Conservation (phyloP, 2,329 filamentous ascomycete genomes). For the Scopulariopsis brevicaulis region DNA sequence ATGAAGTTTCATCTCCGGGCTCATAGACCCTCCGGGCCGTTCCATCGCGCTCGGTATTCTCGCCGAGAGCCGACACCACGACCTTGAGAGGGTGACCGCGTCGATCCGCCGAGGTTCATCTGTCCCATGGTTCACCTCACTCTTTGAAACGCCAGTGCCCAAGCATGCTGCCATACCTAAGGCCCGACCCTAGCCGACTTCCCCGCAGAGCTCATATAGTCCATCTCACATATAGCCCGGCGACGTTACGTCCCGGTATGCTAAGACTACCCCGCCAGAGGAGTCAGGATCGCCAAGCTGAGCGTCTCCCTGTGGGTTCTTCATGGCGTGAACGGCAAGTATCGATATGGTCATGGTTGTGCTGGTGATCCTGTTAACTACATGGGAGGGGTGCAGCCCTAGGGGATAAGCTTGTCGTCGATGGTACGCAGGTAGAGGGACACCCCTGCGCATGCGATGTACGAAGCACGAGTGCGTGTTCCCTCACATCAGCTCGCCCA, state of each 20-base stretch:
- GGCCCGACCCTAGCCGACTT: neutral
- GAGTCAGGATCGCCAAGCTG: no score
- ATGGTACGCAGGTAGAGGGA: no score
- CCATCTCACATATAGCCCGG: neutral
- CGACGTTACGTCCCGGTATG: slow-evolving; percentile 2
- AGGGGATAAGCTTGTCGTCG: no score
- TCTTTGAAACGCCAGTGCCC: neutral
- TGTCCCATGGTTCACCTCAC: neutral
- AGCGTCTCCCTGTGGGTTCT: no score
- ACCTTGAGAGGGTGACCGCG: neutral
- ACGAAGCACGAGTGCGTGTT: no score
- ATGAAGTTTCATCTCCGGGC: neutral
- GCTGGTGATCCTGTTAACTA: no score
- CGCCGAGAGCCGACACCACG: neutral
- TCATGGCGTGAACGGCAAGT: no score
- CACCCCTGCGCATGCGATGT: no score
- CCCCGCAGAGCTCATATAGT: neutral
- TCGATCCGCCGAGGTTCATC: neutral
- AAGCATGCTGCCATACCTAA: no score
- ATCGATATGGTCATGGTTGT: no score
- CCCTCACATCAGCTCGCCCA: no score
- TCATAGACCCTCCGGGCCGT: neutral
- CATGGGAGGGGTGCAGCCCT: no score
- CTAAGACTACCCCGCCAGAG: neutral
- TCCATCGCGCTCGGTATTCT: neutral